Conservation (phyloP, 1,284 basidiomycete genomes). For the Violaceomyces palustris region DNA sequence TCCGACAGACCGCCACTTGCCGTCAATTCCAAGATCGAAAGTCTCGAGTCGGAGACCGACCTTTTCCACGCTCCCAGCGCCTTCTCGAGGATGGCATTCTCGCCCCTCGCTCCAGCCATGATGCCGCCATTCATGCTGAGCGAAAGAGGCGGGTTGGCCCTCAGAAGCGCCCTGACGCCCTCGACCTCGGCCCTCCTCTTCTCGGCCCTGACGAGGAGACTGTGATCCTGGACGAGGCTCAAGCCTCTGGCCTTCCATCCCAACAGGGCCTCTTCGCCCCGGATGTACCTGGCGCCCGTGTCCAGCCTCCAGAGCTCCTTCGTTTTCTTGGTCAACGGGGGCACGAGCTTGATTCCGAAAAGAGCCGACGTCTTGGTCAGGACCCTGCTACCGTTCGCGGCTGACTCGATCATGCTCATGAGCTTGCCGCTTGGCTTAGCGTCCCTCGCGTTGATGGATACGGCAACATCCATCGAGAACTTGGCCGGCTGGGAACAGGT, state of each 20-base stretch:
- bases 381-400: constrained; percentile 57
- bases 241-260: constrained; percentile 81
- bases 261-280: constrained; percentile 77
- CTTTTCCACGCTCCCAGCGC: constrained; percentile 27
- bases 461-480: constrained; percentile 79
- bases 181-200: constrained; percentile 78
- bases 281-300: constrained; percentile 86
- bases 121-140: constrained; percentile 22
- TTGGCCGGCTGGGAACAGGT: constrained; percentile 74
- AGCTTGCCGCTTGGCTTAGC: constrained; percentile 76
- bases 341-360: constrained; percentile 73
- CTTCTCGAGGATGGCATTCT: constrained; percentile 14
- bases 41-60: constrained; percentile 21
- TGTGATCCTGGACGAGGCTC: constrained; percentile 78
- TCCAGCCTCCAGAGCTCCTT: constrained; percentile 90
- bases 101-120: constrained; percentile 15
- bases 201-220: constrained; percentile 66
- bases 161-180: constrained; percentile 71
- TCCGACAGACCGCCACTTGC: too few species aligned
- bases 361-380: constrained; percentile 62
- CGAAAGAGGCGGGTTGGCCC: constrained; percentile 9
- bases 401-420: constrained; percentile 57
- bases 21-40: too few species aligned
- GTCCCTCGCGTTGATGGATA: constrained; percentile 80
- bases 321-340: constrained; percentile 77